Conservation (phyloP, 805 yeast species). For the Metschnikowia baotianmanensis region DNA sequence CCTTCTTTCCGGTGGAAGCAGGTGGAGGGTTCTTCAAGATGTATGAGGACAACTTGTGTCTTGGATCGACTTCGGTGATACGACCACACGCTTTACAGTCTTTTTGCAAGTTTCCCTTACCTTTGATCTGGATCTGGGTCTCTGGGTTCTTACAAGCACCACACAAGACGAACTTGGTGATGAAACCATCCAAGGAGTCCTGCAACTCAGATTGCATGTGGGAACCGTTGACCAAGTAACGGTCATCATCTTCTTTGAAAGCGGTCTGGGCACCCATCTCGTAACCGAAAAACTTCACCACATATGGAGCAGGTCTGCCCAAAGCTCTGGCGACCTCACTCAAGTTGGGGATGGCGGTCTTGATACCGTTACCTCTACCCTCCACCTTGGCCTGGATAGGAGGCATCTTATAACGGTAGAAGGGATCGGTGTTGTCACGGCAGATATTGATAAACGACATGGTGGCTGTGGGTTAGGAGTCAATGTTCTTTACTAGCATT, state of each 20-base stretch:
- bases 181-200: conserved; percentile 92
- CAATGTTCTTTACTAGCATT: neutral
- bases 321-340: conserved; percentile 93
- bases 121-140: conserved; percentile 82
- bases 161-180: conserved; percentile 88
- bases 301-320: conserved; percentile 88
- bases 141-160: conserved; percentile 96
- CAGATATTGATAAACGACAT: conserved; percentile 92
- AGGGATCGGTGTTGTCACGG: conserved; percentile 96
- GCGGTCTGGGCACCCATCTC: conserved; percentile 97
- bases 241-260: conserved; percentile 73
- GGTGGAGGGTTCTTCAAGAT: conserved; percentile 88
- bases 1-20: conserved; percentile 59
- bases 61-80: conserved; percentile 76
- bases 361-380: conserved; percentile 99
- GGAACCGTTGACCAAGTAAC: conserved; percentile 90
- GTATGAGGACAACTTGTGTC: conserved; percentile 83
- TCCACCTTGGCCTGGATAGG: conserved; percentile 94
- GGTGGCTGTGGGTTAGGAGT: conserved; percentile 15
- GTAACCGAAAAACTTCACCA: conserved; percentile 91
- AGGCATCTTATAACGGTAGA: conserved; percentile 99
- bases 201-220: conserved; percentile 90
- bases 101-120: conserved; percentile 71
- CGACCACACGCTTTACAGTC: conserved; percentile 99
- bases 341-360: conserved; percentile 87